Percentiles rank a stretch among this genome's conserved stretches.
Evolutionary conservation across 306 rosid genomes (phyloP).

Genomic region (Luffa acutangula): DNA sequence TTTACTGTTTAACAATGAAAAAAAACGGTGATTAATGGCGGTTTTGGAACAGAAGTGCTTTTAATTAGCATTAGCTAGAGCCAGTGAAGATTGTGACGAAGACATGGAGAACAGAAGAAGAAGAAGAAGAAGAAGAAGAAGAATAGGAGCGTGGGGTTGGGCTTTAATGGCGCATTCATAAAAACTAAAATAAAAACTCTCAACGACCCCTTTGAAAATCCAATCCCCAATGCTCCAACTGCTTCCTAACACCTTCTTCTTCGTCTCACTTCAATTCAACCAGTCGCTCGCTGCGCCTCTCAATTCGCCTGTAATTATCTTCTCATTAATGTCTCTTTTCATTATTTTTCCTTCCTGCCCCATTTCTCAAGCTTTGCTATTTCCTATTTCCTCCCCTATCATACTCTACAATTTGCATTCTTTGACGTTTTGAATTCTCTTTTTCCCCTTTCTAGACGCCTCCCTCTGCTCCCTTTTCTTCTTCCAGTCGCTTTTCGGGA

Average conservation of each 20-base stretch:
- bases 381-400: too few species aligned
- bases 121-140: background rate
- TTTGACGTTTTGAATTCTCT: background rate
- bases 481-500: background rate
- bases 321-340: background rate
- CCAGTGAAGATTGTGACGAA: background rate
- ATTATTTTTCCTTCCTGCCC: background rate
- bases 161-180: background rate
- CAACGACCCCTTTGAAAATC: background rate
- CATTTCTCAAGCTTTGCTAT: background rate
- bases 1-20: background rate
- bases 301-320: background rate
- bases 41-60: background rate
- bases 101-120: too few species aligned
- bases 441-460: background rate
- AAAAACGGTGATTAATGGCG: background rate
- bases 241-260: background rate
- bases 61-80: too few species aligned
- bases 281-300: background rate
- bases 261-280: background rate
- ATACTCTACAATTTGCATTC: background rate
- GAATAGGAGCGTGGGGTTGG: background rate
- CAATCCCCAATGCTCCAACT: background rate
- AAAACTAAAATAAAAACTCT: background rate
- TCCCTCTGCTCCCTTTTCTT: background rate